These are phyloP conservation scores for Sugiyamaella americana DNA, from an alignment of 805 yeast genomes.

Conservation along the genomic window DNA sequence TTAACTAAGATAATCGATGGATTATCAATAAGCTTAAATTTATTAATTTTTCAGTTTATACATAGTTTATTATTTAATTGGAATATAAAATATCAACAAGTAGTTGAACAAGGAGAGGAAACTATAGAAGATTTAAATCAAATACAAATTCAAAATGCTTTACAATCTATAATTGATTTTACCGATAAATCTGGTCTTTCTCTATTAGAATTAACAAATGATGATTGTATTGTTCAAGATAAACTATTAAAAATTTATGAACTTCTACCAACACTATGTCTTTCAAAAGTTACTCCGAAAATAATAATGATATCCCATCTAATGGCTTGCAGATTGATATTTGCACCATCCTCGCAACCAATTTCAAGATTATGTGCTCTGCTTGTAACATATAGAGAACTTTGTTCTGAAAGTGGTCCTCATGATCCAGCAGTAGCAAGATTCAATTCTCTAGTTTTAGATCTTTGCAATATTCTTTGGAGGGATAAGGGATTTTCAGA, in stretches of 20 bases:
- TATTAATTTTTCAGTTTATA: background rate
- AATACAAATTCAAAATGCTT: background rate
- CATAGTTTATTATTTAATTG: background rate
- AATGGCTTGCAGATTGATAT: background rate
- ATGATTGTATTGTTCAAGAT: conserved; percentile 8
- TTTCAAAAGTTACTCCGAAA: background rate
- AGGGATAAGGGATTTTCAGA: background rate
- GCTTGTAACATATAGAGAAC: background rate
- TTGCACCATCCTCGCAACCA: background rate
- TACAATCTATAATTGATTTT: conserved; percentile 11
- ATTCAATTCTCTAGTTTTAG: background rate
- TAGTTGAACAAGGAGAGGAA: background rate
- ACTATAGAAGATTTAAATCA: conserved; percentile 3
- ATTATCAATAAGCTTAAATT: background rate
- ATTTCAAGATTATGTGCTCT: background rate
- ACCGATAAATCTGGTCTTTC: conserved; percentile 11
- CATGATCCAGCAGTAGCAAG: background rate
- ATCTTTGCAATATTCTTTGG: background rate
- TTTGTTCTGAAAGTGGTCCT: background rate
- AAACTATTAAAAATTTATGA: conserved; percentile 9
- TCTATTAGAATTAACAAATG: conserved; percentile 5
- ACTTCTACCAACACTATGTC: background rate
- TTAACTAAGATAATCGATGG: conserved; percentile 1
- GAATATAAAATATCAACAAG: background rate
- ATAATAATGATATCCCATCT: too few relatives aligned